Conservation (phyloP, 2,329 filamentous ascomycete genomes). For the Teratosphaeria epicoccoides region DNA sequence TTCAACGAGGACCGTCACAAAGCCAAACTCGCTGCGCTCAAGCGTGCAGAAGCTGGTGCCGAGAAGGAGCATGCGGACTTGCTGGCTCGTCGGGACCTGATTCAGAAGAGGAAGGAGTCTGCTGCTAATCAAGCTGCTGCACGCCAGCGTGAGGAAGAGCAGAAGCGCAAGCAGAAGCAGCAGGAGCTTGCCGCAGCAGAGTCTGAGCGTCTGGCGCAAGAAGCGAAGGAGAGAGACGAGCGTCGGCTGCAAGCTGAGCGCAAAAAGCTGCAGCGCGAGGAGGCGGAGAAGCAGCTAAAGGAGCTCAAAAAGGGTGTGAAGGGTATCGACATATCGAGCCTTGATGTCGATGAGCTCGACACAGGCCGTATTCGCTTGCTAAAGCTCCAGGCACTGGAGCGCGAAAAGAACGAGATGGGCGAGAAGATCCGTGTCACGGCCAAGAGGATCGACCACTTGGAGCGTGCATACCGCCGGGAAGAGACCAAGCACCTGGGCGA, state of each 20-base stretch:
- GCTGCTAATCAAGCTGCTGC: conserved; percentile 80
- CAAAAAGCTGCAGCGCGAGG: conserved; percentile 52
- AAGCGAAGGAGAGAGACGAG: conserved; percentile 82
- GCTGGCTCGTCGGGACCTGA: conserved; percentile 75
- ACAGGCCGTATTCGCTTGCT: conserved; percentile 68
- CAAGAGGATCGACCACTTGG: conserved; percentile 93
- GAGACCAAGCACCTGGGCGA: conserved; percentile 81
- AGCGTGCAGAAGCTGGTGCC: conserved; percentile 75
- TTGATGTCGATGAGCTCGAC: conserved; percentile 63
- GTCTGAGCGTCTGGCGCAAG: conserved; percentile 75
- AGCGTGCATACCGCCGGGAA: conserved; percentile 92
- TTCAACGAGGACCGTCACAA: conserved; percentile 74
- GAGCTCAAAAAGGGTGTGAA: conserved; percentile 86
- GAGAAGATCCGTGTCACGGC: conserved; percentile 84
- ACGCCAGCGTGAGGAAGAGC: conserved; percentile 86
- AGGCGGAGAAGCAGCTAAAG: conserved; percentile 75
- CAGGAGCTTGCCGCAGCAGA: conserved; percentile 86
- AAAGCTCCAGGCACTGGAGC: conserved; percentile 91
- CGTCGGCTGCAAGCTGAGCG: conserved; percentile 78
- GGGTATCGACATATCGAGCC: conserved; percentile 71
- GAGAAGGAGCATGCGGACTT: conserved; percentile 83
- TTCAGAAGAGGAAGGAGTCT: conserved; percentile 94
- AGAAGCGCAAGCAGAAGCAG: conserved; percentile 71
- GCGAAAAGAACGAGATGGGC: conserved; percentile 92
- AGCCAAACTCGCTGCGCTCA: conserved; percentile 68